These are phyloP conservation scores for Candida nanaspora DNA, from an alignment of 805 yeast genomes.

Conservation along the genomic window DNA sequence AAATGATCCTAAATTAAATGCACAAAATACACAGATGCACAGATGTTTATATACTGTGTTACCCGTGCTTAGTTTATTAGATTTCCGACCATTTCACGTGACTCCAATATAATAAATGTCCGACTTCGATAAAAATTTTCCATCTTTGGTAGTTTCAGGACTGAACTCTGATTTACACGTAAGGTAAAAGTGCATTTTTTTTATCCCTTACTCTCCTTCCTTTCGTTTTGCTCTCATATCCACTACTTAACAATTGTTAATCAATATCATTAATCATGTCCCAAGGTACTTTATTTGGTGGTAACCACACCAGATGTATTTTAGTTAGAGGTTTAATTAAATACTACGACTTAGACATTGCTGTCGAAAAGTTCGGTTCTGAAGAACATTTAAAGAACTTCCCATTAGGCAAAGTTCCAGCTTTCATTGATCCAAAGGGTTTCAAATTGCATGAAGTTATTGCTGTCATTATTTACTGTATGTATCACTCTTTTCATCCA, in stretches of 20 bases:
- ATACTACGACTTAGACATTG: slow-evolving; percentile 52
- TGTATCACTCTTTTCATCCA: slow-evolving; percentile 13
- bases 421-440: slow-evolving; percentile 65
- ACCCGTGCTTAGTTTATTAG: too few relatives aligned
- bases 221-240: neutral
- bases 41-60: too few relatives aligned
- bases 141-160: neutral
- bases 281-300: slow-evolving; percentile 27
- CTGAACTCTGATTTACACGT: neutral
- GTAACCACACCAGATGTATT: slow-evolving; percentile 23
- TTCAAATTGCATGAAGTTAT: slow-evolving; percentile 63
- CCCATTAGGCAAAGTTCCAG: slow-evolving; percentile 63
- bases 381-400: slow-evolving; percentile 37
- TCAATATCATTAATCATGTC: slow-evolving; percentile 18
- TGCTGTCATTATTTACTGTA: slow-evolving; percentile 52
- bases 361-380: slow-evolving; percentile 31
- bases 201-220: neutral
- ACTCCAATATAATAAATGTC: too few relatives aligned
- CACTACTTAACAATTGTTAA: neutral
- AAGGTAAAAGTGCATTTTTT: neutral
- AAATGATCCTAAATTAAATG: too few relatives aligned
- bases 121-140: neutral
- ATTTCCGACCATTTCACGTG: too few relatives aligned
- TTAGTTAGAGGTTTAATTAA: slow-evolving; percentile 40
- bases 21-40: too few relatives aligned